A percentile compares a stretch with the other conserved stretches of the same genome.
Conservation (phyloP, 140 eudicot species). For the Erigeron philadelphicus region DNA sequence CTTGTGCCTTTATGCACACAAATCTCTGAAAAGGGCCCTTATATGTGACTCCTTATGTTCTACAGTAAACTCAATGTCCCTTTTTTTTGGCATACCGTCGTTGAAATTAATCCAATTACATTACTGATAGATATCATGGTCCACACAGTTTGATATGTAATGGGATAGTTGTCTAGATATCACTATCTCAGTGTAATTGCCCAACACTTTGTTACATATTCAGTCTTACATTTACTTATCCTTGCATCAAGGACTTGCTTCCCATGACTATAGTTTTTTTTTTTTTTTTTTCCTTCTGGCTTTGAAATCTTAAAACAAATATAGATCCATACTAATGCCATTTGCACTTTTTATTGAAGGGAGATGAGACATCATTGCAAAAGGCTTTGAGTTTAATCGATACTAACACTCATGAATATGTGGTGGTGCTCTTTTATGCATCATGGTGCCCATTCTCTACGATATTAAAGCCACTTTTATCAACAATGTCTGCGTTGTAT, state of each 20-base stretch:
- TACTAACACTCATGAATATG: constrained; percentile 43
- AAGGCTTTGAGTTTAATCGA: constrained; percentile 52
- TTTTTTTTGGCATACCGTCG: too few species aligned
- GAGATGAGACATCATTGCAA: constrained; percentile 62
- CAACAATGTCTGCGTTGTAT: constrained; percentile 47
- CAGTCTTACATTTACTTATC: neutral
- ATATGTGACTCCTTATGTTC: too few species aligned
- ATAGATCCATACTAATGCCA: constrained; percentile 16
- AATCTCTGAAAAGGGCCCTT: too few species aligned
- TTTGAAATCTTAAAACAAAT: constrained; percentile 4
- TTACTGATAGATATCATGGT: neutral
- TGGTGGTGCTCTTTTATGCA: constrained; percentile 65
- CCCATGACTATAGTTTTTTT: neutral
- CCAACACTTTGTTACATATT: neutral
- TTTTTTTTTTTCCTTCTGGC: neutral
- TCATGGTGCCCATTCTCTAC: constrained; percentile 79
- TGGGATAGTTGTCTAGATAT: neutral
- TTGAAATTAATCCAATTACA: too few species aligned
- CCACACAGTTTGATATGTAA: neutral
- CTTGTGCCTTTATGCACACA: too few species aligned
- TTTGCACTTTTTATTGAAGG: constrained; percentile 39
- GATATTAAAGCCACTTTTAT: constrained; percentile 48
- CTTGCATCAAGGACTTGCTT: too few species aligned
- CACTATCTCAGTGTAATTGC: neutral
- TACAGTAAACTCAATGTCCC: too few species aligned